Conservation (phyloP, 2,329 filamentous ascomycete species). For the Trichoderma polysporum region DNA sequence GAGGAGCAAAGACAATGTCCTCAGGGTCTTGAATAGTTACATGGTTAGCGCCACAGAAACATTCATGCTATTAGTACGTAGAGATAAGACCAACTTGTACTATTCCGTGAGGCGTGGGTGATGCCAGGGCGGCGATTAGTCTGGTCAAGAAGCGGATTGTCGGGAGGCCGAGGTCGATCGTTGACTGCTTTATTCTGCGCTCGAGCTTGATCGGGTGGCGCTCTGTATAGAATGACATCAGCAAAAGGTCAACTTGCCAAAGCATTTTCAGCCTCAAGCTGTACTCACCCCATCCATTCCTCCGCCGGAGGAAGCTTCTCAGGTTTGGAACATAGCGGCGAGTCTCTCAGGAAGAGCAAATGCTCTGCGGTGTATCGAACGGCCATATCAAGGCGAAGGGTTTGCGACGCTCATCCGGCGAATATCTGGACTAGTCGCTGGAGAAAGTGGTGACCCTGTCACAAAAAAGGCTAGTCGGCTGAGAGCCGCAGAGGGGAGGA, state of each 20-base stretch:
- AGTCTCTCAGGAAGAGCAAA: slow-evolving; percentile 73
- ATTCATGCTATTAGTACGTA: not conserved
- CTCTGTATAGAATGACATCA: slow-evolving; percentile 32
- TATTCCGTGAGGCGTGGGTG: slow-evolving; percentile 57
- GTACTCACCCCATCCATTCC: slow-evolving; percentile 98
- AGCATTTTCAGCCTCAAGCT: slow-evolving; percentile 31
- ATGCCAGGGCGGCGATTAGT: slow-evolving; percentile 51
- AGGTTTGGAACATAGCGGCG: slow-evolving; percentile 81
- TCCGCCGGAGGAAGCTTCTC: slow-evolving; percentile 76
- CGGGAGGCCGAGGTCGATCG: slow-evolving; percentile 47
- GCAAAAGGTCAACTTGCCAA: not conserved
- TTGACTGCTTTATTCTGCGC: slow-evolving; percentile 44
- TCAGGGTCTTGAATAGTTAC: slow-evolving; percentile 57
- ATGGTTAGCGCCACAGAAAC: slow-evolving; percentile 11
- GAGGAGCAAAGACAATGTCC: slow-evolving; percentile 82
- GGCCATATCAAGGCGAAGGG: slow-evolving; percentile 45
- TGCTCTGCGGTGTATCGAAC: slow-evolving; percentile 73
- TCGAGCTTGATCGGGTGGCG: slow-evolving; percentile 47
- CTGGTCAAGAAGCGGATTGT: slow-evolving; percentile 48
- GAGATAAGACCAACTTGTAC: slow-evolving; percentile 49
- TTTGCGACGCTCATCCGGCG: slow-evolving; percentile 41
- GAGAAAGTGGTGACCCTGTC: not conserved
- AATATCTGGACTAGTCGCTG: slow-evolving; percentile 23
- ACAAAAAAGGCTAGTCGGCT: not conserved
- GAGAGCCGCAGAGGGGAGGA: not conserved